Conservation (phyloP, 352 stramenopile genomes). For the Phytophthora sp. region DNA sequence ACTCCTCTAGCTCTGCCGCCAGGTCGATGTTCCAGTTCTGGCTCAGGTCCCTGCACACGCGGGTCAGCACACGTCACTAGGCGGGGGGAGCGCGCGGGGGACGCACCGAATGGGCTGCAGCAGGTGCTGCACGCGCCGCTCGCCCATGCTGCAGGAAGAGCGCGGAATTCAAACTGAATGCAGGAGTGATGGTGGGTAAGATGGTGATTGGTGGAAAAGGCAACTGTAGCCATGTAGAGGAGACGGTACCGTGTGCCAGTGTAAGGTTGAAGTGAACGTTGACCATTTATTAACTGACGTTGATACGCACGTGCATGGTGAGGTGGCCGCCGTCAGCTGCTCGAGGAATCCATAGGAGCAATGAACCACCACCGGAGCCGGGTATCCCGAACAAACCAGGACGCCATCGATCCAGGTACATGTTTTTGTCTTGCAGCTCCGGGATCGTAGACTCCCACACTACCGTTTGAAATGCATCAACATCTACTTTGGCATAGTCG, state of each 20-base stretch:
- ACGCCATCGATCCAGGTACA: constrained; percentile 19
- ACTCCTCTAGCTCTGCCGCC: constrained; percentile 89
- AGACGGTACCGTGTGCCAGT: too few species aligned
- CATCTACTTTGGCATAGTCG: not conserved
- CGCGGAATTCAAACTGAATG: too few species aligned
- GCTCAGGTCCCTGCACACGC: constrained; percentile 79
- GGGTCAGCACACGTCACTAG: too few species aligned
- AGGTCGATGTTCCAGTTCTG: constrained; percentile 94
- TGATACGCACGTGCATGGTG: constrained; percentile 11
- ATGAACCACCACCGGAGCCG: not conserved
- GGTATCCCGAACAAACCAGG: not conserved
- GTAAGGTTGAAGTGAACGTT: not conserved
- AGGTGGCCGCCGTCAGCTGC: not conserved
- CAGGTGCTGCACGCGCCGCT: constrained; percentile 81
- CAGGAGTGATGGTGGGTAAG: too few species aligned
- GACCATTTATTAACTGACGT: constrained; percentile 1
- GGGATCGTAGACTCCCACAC: constrained; percentile 29
- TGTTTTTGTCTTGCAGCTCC: constrained; percentile 40
- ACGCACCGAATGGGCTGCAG: constrained; percentile 86
- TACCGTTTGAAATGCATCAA: not conserved
- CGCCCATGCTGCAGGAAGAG: too few species aligned
- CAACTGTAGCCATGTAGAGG: too few species aligned
- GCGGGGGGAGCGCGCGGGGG: not conserved
- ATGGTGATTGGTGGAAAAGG: too few species aligned
- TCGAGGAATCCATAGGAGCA: constrained; percentile 4